Evolutionary conservation across 768 basidiomycete species (phyloP).

Genomic region (Tricholoma saponaceum): DNA sequence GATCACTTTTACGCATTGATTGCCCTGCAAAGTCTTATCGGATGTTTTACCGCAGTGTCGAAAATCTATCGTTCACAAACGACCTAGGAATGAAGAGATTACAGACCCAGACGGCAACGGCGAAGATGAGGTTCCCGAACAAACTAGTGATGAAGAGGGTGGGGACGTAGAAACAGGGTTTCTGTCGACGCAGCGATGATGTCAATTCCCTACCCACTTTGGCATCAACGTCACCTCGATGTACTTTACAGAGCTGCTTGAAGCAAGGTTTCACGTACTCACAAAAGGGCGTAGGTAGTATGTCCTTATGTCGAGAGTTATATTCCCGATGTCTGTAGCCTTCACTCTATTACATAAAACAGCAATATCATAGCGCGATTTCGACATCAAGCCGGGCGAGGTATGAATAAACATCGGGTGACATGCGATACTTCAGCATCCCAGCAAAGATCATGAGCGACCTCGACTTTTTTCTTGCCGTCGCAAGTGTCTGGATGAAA

Average conservation of each 20-base stretch:
- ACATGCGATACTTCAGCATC: conserved; percentile 85
- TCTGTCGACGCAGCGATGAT: conserved; percentile 37
- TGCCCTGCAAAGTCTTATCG: neutral
- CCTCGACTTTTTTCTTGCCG: conserved; percentile 75
- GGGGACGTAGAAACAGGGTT: conserved; percentile 27
- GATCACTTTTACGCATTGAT: neutral
- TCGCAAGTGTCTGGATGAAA: conserved; percentile 49
- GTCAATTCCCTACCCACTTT: neutral
- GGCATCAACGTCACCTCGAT: neutral
- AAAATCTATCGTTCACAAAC: conserved; percentile 19
- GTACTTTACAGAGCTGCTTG: neutral
- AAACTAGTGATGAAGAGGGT: conserved; percentile 13
- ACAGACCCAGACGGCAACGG: conserved; percentile 13
- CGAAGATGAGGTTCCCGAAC: conserved; percentile 4
- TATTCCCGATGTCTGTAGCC: neutral
- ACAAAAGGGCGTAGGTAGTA: too few species aligned
- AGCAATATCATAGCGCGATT: conserved; percentile 56
- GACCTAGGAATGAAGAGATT: conserved; percentile 12
- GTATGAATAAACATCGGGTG: conserved; percentile 86
- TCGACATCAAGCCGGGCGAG: conserved; percentile 83
- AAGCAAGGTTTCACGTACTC: neutral
- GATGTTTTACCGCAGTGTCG: conserved; percentile 26
- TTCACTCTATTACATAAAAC: neutral
- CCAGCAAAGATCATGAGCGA: conserved; percentile 88
- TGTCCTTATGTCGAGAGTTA: neutral